Conservation (phyloP, 2,329 filamentous ascomycete species). For the Cryphonectria carpinicola region DNA sequence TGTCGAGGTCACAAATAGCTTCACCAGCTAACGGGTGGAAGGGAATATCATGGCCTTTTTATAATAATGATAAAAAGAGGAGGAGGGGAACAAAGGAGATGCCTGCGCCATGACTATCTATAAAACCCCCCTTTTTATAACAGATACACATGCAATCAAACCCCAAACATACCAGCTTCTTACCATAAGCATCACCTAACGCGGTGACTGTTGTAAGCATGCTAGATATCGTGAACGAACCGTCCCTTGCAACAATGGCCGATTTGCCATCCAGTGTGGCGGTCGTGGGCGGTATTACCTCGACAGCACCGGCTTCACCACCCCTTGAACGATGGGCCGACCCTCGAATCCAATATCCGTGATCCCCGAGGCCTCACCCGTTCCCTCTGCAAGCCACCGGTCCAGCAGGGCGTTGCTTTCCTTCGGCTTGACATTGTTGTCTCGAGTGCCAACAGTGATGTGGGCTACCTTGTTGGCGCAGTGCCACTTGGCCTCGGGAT, state of each 20-base stretch:
- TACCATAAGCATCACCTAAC: background rate
- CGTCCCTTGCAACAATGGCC: background rate
- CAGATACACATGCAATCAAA: background rate
- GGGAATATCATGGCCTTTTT: background rate
- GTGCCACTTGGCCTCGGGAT: conserved; percentile 60
- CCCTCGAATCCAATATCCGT: conserved; percentile 54
- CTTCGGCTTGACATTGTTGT: conserved; percentile 78
- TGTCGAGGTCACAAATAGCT: conserved; percentile 75
- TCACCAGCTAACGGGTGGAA: conserved; percentile 18
- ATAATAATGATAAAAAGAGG: too few relatives aligned
- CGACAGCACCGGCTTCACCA: conserved; percentile 53
- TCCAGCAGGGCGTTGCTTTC: conserved; percentile 88
- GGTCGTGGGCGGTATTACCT: conserved; percentile 40
- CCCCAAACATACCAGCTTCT: background rate
- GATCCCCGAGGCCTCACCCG: conserved; percentile 48
- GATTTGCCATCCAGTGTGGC: background rate
- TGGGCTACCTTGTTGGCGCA: conserved; percentile 82
- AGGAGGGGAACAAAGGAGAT: background rate
- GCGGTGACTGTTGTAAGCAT: background rate
- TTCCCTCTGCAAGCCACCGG: conserved; percentile 69
- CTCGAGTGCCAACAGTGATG: conserved; percentile 85
- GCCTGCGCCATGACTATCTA: background rate
- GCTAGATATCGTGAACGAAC: background rate
- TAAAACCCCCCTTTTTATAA: background rate
- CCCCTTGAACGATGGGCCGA: conserved; percentile 52